Base-by-base conservation (phyloP, 116 monocot species). In the Posidonia oceanica region DNA sequence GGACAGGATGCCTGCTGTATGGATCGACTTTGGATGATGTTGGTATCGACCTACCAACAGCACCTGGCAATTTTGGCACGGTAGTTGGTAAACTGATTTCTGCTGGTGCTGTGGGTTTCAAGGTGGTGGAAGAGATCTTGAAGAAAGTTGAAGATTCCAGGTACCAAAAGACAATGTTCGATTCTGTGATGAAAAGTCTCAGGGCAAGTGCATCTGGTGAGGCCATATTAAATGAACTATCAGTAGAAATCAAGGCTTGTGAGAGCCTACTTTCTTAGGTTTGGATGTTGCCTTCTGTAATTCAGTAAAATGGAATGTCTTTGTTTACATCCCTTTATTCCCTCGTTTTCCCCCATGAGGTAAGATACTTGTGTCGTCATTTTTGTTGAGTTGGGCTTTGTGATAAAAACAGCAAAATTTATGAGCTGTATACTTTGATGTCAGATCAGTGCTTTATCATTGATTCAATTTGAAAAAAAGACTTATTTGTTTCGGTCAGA, bases 11-110 rank as follows among this genome's bases (percentile, higher is more conserved):
- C 54, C 63, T 87, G 69, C 81, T 89, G 18, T 91, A 89, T 36
- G 89, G 78, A 6, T 69, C 81, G 14, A 83, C 78, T 78, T 48
- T 96, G 62, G 91, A 96, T 69, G 96, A 91, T 14, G 54, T 96
- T 54, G 84, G 73, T 3, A 96, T 96, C 2, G 96, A 96, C 65
- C 74, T 91, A 20, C 96, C 91, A 12, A 87, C 70, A 36, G 89
- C 96, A 23, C 96, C 96, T 0, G 29, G 37, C 39, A 70, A 76
- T 61, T 91, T 96, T 22, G 96, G 91, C 15, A 84, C 87, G 39
- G 75, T 91, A 3, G 44, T 80, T 52, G 96, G 89, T 22, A 78
- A 74, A 41, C 71, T 91, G 16, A 82, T 96, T 40, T 20, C 81
- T 51, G 63, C 72, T 2, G 79, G 85, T 39, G 76, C 78, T 0